Conservation (phyloP, 1,139 yeast species). For the Meyerozyma guilliermondii region DNA sequence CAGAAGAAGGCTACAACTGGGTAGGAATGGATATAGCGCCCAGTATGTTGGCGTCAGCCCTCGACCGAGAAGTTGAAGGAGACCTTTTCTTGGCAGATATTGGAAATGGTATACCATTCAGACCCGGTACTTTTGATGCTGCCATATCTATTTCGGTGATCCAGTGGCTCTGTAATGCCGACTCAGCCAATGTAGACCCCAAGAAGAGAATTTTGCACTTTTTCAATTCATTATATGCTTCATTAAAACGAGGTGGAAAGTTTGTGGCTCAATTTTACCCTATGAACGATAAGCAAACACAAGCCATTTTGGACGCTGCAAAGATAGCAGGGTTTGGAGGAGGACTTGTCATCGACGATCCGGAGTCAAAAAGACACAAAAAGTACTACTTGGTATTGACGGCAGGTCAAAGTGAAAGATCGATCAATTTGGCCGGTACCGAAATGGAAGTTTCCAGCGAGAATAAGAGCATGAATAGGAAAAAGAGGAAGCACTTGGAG, state of each 20-base stretch:
- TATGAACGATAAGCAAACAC: slow-evolving; percentile 77
- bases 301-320: slow-evolving; percentile 75
- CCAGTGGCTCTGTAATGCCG: slow-evolving; percentile 98
- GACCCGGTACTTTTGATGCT: slow-evolving; percentile 97
- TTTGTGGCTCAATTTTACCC: slow-evolving; percentile 98
- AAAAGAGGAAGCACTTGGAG: slow-evolving; percentile 57
- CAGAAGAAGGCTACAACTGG: slow-evolving; percentile 95
- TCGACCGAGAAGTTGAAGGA: slow-evolving; percentile 90
- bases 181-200: slow-evolving; percentile 79
- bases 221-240: slow-evolving; percentile 83
- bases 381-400: slow-evolving; percentile 86
- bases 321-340: slow-evolving; percentile 96
- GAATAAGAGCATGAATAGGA: slow-evolving; percentile 42
- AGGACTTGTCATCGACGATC: slow-evolving; percentile 90
- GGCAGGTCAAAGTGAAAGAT: slow-evolving; percentile 74
- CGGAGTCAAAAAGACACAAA: slow-evolving; percentile 86
- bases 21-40: slow-evolving; percentile 96
- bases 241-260: slow-evolving; percentile 89
- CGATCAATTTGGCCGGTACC: slow-evolving; percentile 72
- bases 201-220: slow-evolving; percentile 73
- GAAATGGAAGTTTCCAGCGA: slow-evolving; percentile 61
- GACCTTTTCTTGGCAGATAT: slow-evolving; percentile 88
- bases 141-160: slow-evolving; percentile 93
- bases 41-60: slow-evolving; percentile 90
- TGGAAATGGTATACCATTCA: slow-evolving; percentile 90